These are phyloP conservation scores for Syzygium aqueum DNA, from an alignment of 345 rosid species.

Conservation along the genomic window DNA sequence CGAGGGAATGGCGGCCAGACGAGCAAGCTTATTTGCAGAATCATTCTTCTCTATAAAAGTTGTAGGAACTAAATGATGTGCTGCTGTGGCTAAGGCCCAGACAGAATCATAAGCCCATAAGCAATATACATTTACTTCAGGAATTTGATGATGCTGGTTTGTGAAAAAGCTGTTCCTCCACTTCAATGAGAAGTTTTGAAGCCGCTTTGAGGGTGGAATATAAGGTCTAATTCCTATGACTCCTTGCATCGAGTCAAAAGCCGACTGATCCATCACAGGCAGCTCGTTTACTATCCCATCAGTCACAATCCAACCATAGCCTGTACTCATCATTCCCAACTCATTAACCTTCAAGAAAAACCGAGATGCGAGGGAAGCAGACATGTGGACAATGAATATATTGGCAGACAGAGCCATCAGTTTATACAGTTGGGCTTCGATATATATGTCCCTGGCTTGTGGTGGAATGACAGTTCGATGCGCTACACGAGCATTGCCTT, in stretches of 20 bases:
- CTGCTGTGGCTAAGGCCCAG: constrained; percentile 24
- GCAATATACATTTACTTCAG: constrained; percentile 2
- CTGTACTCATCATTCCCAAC: background rate
- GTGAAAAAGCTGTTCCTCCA: background rate
- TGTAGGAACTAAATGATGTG: background rate
- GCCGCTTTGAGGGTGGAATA: background rate
- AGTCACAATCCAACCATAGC: background rate
- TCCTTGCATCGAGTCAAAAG: background rate
- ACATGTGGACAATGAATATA: background rate
- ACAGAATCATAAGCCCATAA: constrained; percentile 35
- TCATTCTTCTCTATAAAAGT: background rate
- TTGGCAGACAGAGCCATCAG: background rate
- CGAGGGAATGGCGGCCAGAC: constrained; percentile 3
- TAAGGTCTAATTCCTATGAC: background rate
- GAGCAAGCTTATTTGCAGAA: background rate
- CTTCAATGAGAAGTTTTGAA: background rate
- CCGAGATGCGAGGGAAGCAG: background rate
- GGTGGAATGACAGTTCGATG: background rate
- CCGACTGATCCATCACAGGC: background rate
- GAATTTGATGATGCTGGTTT: background rate
- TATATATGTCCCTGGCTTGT: background rate
- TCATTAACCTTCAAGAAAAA: background rate
- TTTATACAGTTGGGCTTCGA: background rate
- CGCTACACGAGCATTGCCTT: background rate
- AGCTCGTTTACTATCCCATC: background rate